Percentiles rank a stretch among this genome's conserved stretches.
Evolutionary conservation across 305 asterid species (phyloP).

Genomic region (Ilex paraguariensis): DNA sequence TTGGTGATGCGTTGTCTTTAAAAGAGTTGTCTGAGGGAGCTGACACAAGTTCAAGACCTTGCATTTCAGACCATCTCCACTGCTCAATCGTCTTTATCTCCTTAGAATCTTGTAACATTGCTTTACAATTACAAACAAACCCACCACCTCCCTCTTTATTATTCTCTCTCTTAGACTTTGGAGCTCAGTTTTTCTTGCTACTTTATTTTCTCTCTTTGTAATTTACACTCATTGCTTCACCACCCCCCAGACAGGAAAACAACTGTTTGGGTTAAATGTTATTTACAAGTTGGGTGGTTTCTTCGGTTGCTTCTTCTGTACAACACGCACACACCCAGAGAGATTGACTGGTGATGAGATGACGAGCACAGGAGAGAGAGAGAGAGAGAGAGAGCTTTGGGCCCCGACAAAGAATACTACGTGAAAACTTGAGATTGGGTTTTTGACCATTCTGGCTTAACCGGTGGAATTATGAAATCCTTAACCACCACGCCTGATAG

Average conservation of each 20-base stretch:
- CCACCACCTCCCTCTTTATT: slow-evolving; percentile 18
- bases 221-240: slow-evolving; percentile 3
- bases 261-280: too few species aligned
- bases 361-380: slow-evolving; percentile 30
- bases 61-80: slow-evolving; percentile 89
- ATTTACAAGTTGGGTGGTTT: slow-evolving; percentile 17
- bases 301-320: slow-evolving; percentile 22
- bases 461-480: too few species aligned
- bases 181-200: not conserved
- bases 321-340: slow-evolving; percentile 25
- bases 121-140: slow-evolving; percentile 10
- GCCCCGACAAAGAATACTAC: slow-evolving; percentile 63
- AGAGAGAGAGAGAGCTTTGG: slow-evolving; percentile 27
- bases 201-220: not conserved
- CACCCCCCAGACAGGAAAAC: too few species aligned
- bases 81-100: slow-evolving; percentile 64
- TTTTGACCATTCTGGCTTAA: slow-evolving; percentile 26
- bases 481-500: too few species aligned
- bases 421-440: slow-evolving; percentile 47
- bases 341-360: slow-evolving; percentile 40
- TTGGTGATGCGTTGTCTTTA: slow-evolving; percentile 30
- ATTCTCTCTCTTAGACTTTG: slow-evolving; percentile 5
- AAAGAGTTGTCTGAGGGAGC: slow-evolving; percentile 15
- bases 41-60: slow-evolving; percentile 74
- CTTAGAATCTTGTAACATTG: slow-evolving; percentile 42